These are phyloP conservation scores for Myxozyma nipponensis DNA, from an alignment of 805 yeast genomes.

Conservation along the genomic window DNA sequence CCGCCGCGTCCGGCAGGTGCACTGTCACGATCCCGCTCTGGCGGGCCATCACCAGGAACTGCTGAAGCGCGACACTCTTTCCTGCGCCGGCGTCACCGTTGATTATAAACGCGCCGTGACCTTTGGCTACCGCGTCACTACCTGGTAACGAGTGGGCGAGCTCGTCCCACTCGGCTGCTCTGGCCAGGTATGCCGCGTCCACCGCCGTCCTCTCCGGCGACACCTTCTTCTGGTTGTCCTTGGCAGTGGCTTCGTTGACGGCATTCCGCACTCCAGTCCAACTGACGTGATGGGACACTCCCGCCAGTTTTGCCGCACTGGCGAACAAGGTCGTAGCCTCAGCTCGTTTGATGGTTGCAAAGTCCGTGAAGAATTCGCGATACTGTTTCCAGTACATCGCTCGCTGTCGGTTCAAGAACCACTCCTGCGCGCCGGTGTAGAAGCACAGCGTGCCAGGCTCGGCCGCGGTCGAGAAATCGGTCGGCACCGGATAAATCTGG, in stretches of 20 bases:
- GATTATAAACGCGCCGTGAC: constrained; percentile 5
- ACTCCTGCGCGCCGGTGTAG: not conserved
- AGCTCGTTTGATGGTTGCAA: not conserved
- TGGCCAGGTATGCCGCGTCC: not conserved
- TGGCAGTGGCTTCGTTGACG: not conserved
- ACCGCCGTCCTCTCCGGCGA: not conserved
- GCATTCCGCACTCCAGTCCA: not conserved
- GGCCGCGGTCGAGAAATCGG: not conserved
- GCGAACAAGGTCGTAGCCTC: not conserved
- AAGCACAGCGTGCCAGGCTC: not conserved
- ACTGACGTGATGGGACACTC: not conserved
- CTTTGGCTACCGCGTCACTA: not conserved
- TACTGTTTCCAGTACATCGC: not conserved
- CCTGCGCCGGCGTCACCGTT: constrained; percentile 22
- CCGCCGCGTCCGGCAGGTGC: constrained; percentile 20
- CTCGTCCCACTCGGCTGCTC: not conserved
- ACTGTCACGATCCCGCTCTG: constrained; percentile 5
- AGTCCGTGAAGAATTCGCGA: not conserved
- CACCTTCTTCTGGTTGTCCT: not conserved
- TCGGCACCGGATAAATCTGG: not conserved
- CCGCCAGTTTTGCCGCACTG: not conserved
- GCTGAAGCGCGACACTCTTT: constrained; percentile 21
- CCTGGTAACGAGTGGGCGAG: not conserved
- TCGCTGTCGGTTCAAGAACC: not conserved
- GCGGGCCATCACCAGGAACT: constrained; percentile 13